Evolutionary conservation across 2,329 filamentous ascomycete genomes (phyloP).

Genomic region (Calonectria hawksworthii): DNA sequence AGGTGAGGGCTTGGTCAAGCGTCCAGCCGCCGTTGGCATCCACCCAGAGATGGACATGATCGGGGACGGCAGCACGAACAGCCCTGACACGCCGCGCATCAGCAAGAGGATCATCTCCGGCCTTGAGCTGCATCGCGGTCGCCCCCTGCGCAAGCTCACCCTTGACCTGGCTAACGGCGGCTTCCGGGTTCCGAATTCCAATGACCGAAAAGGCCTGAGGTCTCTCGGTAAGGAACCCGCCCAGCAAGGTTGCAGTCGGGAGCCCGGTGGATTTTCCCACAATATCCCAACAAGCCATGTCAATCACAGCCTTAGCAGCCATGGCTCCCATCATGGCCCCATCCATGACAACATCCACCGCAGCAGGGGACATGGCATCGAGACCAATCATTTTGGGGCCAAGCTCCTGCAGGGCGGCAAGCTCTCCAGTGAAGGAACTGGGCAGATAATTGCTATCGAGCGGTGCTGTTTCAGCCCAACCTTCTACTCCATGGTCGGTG

Average conservation of each 20-base stretch:
- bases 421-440: not conserved
- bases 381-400: not conserved
- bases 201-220: not conserved
- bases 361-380: not conserved
- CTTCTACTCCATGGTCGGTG: not conserved
- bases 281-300: slow-evolving; percentile 13
- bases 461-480: not conserved
- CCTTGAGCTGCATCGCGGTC: slow-evolving; percentile 19
- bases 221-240: not conserved
- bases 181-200: not conserved
- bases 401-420: not conserved
- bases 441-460: not conserved
- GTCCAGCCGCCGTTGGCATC: slow-evolving; percentile 12
- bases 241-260: not conserved
- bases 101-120: slow-evolving; percentile 17
- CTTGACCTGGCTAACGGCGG: not conserved
- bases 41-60: not conserved
- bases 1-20: slow-evolving; percentile 8
- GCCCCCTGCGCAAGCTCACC: slow-evolving; percentile 1
- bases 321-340: not conserved
- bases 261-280: not conserved
- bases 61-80: not conserved
- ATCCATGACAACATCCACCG: not conserved
- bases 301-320: slow-evolving; percentile 14
- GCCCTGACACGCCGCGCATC: slow-evolving; percentile 9